Evolutionary conservation across 1,284 basidiomycete species (phyloP).

Genomic region (Garcileccinum viscosum): DNA sequence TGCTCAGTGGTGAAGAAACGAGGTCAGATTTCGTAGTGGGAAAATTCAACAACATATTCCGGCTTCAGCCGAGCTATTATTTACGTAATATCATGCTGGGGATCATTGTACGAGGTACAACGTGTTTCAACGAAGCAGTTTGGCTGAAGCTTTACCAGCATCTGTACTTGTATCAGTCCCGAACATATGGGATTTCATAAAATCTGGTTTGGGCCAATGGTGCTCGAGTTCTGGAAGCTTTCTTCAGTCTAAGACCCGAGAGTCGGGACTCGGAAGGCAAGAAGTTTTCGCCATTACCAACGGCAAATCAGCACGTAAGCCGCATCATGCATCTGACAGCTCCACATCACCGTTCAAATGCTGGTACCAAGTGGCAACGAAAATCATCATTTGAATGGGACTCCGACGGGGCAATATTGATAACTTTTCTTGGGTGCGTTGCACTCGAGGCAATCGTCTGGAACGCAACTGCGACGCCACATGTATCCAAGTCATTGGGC

Average conservation of each 20-base stretch:
- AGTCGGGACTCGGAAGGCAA: neutral
- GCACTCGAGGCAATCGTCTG: neutral
- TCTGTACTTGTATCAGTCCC: neutral
- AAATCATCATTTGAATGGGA: neutral
- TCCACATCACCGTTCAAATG: neutral
- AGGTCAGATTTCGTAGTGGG: neutral
- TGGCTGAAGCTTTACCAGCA: neutral
- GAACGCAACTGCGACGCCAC: neutral
- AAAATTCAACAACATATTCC: neutral
- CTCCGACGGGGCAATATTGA: neutral
- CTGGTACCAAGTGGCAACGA: neutral
- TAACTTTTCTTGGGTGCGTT: neutral
- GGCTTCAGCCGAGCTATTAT: constrained; percentile 5
- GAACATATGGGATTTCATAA: neutral
- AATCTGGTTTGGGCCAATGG: neutral
- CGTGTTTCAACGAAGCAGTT: neutral
- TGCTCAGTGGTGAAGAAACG: neutral
- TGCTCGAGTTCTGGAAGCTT: too few species aligned
- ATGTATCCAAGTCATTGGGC: neutral
- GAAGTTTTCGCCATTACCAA: neutral
- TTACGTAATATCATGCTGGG: neutral
- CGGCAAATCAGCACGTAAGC: neutral
- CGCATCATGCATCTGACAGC: too few species aligned
- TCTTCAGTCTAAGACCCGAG: too few species aligned
- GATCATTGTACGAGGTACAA: too few species aligned